phyloP scores from a whole-genome alignment of 768 basidiomycete species.

The Termitomyces sp. region DNA sequence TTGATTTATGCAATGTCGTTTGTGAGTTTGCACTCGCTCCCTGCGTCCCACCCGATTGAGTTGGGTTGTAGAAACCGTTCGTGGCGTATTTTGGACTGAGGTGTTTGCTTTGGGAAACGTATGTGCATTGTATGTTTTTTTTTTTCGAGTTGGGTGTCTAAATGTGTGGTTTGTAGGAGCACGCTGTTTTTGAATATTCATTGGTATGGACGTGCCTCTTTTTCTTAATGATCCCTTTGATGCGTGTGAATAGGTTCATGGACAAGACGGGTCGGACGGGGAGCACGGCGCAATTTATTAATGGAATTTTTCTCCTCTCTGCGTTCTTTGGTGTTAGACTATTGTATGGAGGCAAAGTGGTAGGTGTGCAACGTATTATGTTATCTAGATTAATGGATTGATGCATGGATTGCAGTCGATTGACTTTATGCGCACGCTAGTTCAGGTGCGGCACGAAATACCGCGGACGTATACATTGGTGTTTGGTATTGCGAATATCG shows the following conservation, averaged over 20 bases:
- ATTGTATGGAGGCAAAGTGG: constrained; percentile 56
- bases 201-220: constrained; percentile 53
- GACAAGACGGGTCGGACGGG: constrained; percentile 76
- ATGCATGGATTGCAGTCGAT: constrained; percentile 41
- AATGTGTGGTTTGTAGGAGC: constrained; percentile 35
- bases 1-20: constrained; percentile 63
- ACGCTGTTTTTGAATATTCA: constrained; percentile 88
- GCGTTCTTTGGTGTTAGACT: constrained; percentile 71
- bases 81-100: constrained; percentile 72
- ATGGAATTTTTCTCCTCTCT: constrained; percentile 60
- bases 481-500: constrained; percentile 53
- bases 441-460: constrained; percentile 46
- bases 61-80: constrained; percentile 52
- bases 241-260: constrained; percentile 45
- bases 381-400: too few relatives aligned
- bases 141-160: not conserved
- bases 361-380: constrained; percentile 15
- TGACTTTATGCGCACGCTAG: constrained; percentile 58
- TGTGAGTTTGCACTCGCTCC: constrained; percentile 33
- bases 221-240: too few relatives aligned
- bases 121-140: constrained; percentile 18
- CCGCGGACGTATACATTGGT: constrained; percentile 43
- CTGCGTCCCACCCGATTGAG: too few relatives aligned
- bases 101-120: constrained; percentile 82
- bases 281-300: constrained; percentile 58